phyloP scores from a whole-genome alignment of 2,329 filamentous ascomycete genomes.

The Zymoseptoria passerinii region DNA sequence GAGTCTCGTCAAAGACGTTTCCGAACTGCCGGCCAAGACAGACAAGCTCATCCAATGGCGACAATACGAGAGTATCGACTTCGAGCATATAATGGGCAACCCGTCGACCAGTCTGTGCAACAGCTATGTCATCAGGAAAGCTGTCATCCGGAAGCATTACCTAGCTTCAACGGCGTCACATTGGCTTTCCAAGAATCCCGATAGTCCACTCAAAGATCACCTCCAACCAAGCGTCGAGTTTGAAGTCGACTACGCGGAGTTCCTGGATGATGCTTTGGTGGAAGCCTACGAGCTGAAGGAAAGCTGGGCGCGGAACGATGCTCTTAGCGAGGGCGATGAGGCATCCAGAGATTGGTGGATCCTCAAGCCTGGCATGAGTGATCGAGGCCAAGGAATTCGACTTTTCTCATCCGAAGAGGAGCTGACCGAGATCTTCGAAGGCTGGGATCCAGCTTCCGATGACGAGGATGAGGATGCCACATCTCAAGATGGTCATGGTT shows the following conservation, averaged over 20 bases:
- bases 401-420: constrained; percentile 80
- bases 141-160: constrained; percentile 92
- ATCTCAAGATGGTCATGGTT: constrained; percentile 6
- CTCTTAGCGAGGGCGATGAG: constrained; percentile 27
- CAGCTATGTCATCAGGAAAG: constrained; percentile 92
- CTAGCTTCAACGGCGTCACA: constrained; percentile 73
- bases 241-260: constrained; percentile 94
- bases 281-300: constrained; percentile 77
- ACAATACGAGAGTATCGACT: constrained; percentile 81
- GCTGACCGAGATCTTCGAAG: constrained; percentile 79
- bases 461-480: constrained; percentile 50
- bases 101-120: constrained; percentile 62
- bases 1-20: constrained; percentile 43
- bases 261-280: constrained; percentile 83
- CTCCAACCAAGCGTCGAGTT: constrained; percentile 76
- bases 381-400: constrained; percentile 85
- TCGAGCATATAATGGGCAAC: constrained; percentile 60
- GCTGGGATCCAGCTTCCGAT: constrained; percentile 72
- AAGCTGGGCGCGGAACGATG: constrained; percentile 62
- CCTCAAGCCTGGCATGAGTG: constrained; percentile 94
- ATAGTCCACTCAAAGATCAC: constrained; percentile 58
- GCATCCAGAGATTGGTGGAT: constrained; percentile 78
- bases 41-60: constrained; percentile 65
- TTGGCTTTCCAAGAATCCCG: constrained; percentile 78
- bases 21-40: constrained; percentile 40